These are phyloP conservation scores for Blastobotrys capitulatus DNA, from an alignment of 1,139 yeast species.

Conservation along the genomic window DNA sequence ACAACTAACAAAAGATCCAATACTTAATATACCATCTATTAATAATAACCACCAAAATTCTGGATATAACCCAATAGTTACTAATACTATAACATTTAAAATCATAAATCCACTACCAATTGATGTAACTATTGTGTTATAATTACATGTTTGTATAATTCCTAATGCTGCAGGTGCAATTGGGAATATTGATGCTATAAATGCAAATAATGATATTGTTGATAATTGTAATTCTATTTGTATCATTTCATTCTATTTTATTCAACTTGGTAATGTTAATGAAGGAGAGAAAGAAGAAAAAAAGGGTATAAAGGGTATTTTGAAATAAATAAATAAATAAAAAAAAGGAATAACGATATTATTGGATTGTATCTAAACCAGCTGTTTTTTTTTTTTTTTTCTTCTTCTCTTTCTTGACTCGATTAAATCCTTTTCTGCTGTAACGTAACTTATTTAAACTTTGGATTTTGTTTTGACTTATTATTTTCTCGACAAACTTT, in stretches of 20 bases:
- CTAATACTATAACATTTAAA: not conserved
- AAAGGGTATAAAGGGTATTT: not conserved
- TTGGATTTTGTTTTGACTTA: no score
- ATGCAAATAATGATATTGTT: slow-evolving; percentile 12
- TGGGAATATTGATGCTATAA: slow-evolving; percentile 6
- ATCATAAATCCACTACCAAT: slow-evolving; percentile 2
- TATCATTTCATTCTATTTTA: slow-evolving; percentile 5
- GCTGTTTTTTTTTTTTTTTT: no score
- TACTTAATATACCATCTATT: not conserved
- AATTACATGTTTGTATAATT: slow-evolving; percentile 1
- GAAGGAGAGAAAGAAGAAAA: not conserved
- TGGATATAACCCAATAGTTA: not conserved
- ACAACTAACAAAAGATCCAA: not conserved
- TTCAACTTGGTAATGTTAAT: not conserved
- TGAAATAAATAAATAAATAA: not conserved
- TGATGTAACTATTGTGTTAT: not conserved
- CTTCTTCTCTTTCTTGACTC: no score
- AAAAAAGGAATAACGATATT: no score
- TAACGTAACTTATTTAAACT: no score
- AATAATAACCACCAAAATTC: slow-evolving; percentile 2
- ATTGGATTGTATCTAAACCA: no score
- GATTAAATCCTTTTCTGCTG: no score
- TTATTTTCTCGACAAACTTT: no score
- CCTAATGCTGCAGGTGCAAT: slow-evolving; percentile 9
- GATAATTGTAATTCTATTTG: slow-evolving; percentile 11